Conservation (phyloP, 371 early-diverging fungal genomes). For the Zancudomyces culisetae region DNA sequence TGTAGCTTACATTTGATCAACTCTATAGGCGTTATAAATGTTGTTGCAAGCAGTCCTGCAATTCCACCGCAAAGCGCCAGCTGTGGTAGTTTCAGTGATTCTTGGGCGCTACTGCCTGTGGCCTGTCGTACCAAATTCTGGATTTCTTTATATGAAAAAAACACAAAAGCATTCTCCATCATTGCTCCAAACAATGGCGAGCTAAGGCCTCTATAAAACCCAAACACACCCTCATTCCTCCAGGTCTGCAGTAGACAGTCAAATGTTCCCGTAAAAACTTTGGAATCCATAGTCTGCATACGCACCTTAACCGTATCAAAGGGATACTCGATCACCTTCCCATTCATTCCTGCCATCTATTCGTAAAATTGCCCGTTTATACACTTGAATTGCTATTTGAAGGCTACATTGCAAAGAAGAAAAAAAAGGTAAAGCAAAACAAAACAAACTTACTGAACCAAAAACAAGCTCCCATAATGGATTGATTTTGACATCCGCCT, state of each 20-base stretch:
- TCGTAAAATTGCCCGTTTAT: no score
- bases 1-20: slow-evolving; percentile 89
- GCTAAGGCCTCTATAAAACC: slow-evolving; percentile 74
- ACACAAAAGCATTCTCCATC: slow-evolving; percentile 83
- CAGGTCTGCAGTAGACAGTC: slow-evolving; percentile 60
- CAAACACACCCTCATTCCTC: slow-evolving; percentile 48
- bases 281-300: slow-evolving; percentile 55
- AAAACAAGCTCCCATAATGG: slow-evolving; percentile 20
- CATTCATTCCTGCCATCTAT: slow-evolving; percentile 71
- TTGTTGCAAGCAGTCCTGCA: slow-evolving; percentile 68
- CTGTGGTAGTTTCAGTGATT: slow-evolving; percentile 39
- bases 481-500: not conserved
- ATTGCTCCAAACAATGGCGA: slow-evolving; percentile 85
- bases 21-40: slow-evolving; percentile 87
- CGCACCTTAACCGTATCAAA: slow-evolving; percentile 94
- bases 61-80: slow-evolving; percentile 65
- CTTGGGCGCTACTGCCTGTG: not conserved
- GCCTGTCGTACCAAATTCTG: slow-evolving; percentile 29
- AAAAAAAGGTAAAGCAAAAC: no score
- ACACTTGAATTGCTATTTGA: no score
- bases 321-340: slow-evolving; percentile 87
- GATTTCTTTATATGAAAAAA: slow-evolving; percentile 68
- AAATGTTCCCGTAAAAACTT: slow-evolving; percentile 56
- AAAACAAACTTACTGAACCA: slow-evolving; percentile 24
- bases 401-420: no score